phyloP scores from a whole-genome alignment of 148 eudicot species.

The Fagopyrum homotropicum region DNA sequence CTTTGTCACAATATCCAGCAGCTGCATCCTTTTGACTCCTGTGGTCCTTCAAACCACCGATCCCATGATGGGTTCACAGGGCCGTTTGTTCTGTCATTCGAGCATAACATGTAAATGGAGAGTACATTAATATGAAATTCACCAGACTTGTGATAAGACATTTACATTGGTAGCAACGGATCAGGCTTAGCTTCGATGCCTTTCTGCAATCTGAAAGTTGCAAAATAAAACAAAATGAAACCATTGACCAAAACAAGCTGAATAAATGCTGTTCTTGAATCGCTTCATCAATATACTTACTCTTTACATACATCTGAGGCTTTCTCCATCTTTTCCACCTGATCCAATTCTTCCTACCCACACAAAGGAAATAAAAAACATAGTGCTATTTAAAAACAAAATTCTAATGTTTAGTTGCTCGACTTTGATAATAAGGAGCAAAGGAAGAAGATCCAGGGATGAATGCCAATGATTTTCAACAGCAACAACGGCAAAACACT shows the following conservation, averaged over 20 bases:
- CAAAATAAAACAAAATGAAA: conserved; percentile 4
- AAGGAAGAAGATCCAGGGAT: not conserved
- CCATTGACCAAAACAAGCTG: not conserved
- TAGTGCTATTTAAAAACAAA: not conserved
- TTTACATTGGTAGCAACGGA: conserved; percentile 70
- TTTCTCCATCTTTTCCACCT: conserved; percentile 54
- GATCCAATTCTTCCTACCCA: conserved; percentile 78
- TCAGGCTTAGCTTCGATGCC: conserved; percentile 65
- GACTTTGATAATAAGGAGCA: not conserved
- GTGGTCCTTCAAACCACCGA: conserved; percentile 69
- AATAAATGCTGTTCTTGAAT: not conserved
- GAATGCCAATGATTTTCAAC: not conserved
- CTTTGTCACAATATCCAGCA: conserved; percentile 45
- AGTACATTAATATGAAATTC: not conserved
- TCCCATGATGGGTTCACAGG: conserved; percentile 53
- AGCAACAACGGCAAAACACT: not conserved
- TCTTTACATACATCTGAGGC: conserved; percentile 69
- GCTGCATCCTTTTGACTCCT: conserved; percentile 40
- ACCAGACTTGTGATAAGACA: conserved; percentile 11
- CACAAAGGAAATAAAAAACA: not conserved
- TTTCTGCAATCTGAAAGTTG: conserved; percentile 35
- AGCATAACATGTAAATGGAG: not conserved
- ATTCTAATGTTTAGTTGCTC: not conserved
- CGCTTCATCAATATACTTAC: conserved; percentile 40
- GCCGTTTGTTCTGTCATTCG: conserved; percentile 37